Base-by-base conservation (phyloP, 495 filamentous ascomycete genomes). In the Cercophora newfieldiana region DNA sequence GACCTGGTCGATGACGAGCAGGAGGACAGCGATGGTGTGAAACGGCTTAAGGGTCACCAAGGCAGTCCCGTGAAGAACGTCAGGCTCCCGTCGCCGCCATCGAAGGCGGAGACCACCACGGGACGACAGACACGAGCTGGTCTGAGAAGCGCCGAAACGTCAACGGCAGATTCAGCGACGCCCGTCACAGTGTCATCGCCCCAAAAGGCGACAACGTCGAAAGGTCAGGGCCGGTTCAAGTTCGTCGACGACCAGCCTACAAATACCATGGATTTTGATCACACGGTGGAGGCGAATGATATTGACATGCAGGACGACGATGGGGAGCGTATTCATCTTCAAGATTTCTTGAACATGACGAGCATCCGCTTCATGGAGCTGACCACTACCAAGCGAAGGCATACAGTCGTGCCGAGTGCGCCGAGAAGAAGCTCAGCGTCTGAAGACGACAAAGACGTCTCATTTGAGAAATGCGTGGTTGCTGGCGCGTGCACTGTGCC, bases 311-410 rank as follows among this genome's bases (percentile, higher is more conserved):
- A 71, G 58, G 37, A 83, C 48, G 82, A 82, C 51, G 73, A 79
- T 48, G 76, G 75, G 53, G 89, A 91, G 63, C 86, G 87, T 16
- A 93, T 99, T 26, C 89, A 93, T 58, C 81, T 99, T 2, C 91
- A 96, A 70, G 90, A 97, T 44, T 99, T 99, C 78, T 79, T 99
- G 53, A 91, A 97, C 69, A 87, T 97, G 86, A 97, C 95, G 5
- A 92, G 89, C 64, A 97, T 99, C 69, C 91, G 93, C 47, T 99
- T 99, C 78, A 97, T 99, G 89, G 96, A 99, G 71, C 83, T 97
- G 28, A 97, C 91, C 1, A 86, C 86, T 1, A 97, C 94, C 0
- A 99, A 97, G 75, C 82, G 95, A 66, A 83, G 95, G 51, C 90
- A 94, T 71, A 98, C 95, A 0, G 86, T 88, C 31, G 92, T 85